phyloP scores from a whole-genome alignment of 768 basidiomycete genomes.

The Xerocomus brunneocitrinus region DNA sequence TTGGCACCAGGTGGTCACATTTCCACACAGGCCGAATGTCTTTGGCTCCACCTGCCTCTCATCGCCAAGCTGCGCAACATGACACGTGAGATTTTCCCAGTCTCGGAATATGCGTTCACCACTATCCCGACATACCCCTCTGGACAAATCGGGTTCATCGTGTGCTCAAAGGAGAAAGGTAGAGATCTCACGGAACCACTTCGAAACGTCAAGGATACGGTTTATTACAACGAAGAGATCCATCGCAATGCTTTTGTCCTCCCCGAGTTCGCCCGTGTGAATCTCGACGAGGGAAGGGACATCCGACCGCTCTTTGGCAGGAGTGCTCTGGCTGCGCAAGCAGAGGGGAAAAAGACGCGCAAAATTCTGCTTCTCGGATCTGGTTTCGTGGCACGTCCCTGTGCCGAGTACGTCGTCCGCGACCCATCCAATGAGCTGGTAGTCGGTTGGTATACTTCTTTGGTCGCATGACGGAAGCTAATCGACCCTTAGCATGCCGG shows the following conservation, averaged over 20 bases:
- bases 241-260: slow-evolving; percentile 84
- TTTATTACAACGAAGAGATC: slow-evolving; percentile 81
- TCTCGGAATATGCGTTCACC: slow-evolving; percentile 87
- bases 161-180: slow-evolving; percentile 73
- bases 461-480: background rate
- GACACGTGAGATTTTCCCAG: slow-evolving; percentile 71
- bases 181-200: slow-evolving; percentile 71
- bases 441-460: slow-evolving; percentile 53
- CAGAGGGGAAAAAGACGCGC: slow-evolving; percentile 47
- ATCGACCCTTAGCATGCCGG: slow-evolving; percentile 63
- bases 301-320: slow-evolving; percentile 74
- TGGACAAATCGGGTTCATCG: slow-evolving; percentile 95
- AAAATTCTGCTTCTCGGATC: slow-evolving; percentile 88
- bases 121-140: slow-evolving; percentile 98
- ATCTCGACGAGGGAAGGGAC: slow-evolving; percentile 69
- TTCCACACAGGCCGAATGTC: slow-evolving; percentile 92
- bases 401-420: slow-evolving; percentile 88
- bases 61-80: slow-evolving; percentile 71
- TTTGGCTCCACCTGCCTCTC: slow-evolving; percentile 90
- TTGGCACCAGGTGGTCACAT: slow-evolving; percentile 88
- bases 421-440: slow-evolving; percentile 79
- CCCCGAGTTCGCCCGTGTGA: slow-evolving; percentile 83
- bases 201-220: slow-evolving; percentile 63
- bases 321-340: slow-evolving; percentile 43
- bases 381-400: slow-evolving; percentile 94